Conservation (phyloP, 2,329 filamentous ascomycete genomes). For the Hypoxylon sp. region DNA sequence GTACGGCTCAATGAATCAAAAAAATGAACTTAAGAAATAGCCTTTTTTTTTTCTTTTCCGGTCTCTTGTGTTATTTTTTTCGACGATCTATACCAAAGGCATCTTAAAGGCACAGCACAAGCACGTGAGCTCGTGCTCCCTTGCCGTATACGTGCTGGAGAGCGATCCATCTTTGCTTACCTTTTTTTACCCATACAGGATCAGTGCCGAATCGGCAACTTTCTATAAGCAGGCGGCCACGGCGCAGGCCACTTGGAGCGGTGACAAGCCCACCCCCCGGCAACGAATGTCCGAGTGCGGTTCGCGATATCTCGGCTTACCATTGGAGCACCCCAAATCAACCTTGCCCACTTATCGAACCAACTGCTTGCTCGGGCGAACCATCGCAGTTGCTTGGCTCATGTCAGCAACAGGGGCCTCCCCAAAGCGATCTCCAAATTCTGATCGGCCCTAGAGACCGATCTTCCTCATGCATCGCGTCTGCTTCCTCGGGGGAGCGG, state of each 20-base stretch:
- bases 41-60: conserved; percentile 15
- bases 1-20: conserved; percentile 49
- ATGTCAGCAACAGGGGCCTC: conserved; percentile 18
- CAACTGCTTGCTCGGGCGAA: not conserved
- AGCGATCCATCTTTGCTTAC: conserved; percentile 18
- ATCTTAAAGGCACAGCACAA: conserved; percentile 14
- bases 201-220: conserved; percentile 23
- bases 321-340: conserved; percentile 21
- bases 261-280: conserved; percentile 20
- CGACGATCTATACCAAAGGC: conserved; percentile 15
- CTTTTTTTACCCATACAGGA: conserved; percentile 20
- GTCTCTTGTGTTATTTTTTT: not conserved
- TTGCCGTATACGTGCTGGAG: conserved; percentile 36
- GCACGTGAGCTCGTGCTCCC: conserved; percentile 23
- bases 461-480: conserved; percentile 23
- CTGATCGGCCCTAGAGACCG: conserved; percentile 17
- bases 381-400: conserved; percentile 10
- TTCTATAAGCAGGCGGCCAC: conserved; percentile 17
- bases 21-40: conserved; percentile 36
- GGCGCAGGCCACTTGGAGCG: conserved; percentile 28
- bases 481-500: not conserved
- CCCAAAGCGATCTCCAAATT: conserved; percentile 21
- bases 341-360: conserved; percentile 18
- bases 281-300: conserved; percentile 31
- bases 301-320: conserved; percentile 28